Evolutionary conservation across 257 asterid species (phyloP).

Genomic region (Prunella vulgaris): DNA sequence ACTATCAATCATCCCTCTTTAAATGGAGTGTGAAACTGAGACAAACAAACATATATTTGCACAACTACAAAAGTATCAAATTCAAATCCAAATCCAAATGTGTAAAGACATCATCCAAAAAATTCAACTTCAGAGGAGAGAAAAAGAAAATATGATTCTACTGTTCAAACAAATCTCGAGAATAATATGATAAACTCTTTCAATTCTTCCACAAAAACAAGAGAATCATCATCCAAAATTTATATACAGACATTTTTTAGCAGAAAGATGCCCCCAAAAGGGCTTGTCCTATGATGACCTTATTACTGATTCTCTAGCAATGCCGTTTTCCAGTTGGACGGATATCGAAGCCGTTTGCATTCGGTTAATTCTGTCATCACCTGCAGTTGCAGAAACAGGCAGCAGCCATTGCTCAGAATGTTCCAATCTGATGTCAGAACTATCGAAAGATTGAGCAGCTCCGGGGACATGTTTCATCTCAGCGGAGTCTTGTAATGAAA

Average conservation of each 20-base stretch:
- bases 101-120: neutral
- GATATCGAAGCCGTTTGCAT: constrained; percentile 30
- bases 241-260: constrained; percentile 12
- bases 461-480: constrained; percentile 37
- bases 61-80: neutral
- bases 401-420: constrained; percentile 50
- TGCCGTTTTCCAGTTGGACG: constrained; percentile 31
- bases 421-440: constrained; percentile 37
- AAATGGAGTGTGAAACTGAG: neutral
- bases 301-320: constrained; percentile 33
- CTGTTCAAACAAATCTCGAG: neutral
- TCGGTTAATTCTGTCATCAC: constrained; percentile 20
- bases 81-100: neutral
- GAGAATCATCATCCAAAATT: neutral
- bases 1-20: neutral
- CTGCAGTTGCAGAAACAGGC: constrained; percentile 34
- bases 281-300: constrained; percentile 32
- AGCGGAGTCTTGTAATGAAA: constrained; percentile 48
- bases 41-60: neutral
- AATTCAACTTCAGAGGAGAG: neutral
- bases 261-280: neutral
- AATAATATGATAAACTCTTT: neutral
- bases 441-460: constrained; percentile 38
- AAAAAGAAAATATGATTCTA: neutral
- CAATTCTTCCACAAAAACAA: constrained; percentile 3